Conservation (phyloP, 2,329 filamentous ascomycete species). For the Aspergillus amoenus region DNA sequence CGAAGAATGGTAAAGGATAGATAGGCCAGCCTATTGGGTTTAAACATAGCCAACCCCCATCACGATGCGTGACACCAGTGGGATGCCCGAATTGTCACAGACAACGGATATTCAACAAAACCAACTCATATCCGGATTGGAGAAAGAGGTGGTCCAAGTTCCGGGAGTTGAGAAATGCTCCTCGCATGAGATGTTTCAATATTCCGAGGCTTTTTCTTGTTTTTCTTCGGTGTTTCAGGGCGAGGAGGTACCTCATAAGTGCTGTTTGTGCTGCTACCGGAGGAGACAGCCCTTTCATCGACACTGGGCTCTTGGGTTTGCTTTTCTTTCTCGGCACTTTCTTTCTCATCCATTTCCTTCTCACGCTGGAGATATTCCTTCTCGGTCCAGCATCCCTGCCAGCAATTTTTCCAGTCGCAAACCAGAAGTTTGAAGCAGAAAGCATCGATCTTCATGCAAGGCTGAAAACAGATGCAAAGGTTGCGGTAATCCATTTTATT, state of each 20-base stretch:
- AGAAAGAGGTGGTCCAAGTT: conserved; percentile 48
- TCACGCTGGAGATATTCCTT: conserved; percentile 69
- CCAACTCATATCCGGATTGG: conserved; percentile 46
- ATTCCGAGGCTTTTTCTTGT: conserved; percentile 34
- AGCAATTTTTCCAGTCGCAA: conserved; percentile 93
- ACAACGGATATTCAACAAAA: background rate
- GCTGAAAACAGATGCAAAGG: conserved; percentile 94
- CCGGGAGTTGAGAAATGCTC: conserved; percentile 46
- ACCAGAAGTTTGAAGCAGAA: conserved; percentile 96
- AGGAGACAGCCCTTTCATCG: conserved; percentile 62
- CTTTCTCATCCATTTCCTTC: conserved; percentile 37
- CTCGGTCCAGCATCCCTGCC: conserved; percentile 94
- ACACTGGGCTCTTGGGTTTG: conserved; percentile 22
- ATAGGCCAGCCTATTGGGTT: too few species aligned
- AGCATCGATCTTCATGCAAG: conserved; percentile 92
- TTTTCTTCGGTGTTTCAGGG: conserved; percentile 30
- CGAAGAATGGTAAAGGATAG: conserved; percentile 8
- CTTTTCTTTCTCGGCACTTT: conserved; percentile 26
- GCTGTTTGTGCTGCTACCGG: conserved; percentile 60
- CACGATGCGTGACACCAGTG: background rate
- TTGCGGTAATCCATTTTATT: conserved; percentile 99
- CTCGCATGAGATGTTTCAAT: conserved; percentile 36
- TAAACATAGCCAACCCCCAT: background rate
- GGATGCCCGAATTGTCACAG: background rate
- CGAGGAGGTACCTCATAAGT: conserved; percentile 36